phyloP scores from a whole-genome alignment of 352 stramenopile genomes.

The Phytophthora syringae region DNA sequence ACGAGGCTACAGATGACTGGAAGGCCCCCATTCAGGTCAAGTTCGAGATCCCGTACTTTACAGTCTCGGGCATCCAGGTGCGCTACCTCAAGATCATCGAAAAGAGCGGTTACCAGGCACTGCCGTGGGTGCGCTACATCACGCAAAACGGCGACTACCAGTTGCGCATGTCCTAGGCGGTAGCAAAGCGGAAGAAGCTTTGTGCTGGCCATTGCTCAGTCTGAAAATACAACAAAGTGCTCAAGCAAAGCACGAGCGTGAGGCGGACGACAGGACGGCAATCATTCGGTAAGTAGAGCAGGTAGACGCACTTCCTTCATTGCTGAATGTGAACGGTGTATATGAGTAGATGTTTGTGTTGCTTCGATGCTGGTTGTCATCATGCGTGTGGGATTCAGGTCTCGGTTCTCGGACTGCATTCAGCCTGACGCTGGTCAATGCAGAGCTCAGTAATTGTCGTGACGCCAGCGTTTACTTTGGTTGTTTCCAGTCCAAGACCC shows the following conservation, averaged over 20 bases:
- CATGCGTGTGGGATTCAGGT: conserved; percentile 2
- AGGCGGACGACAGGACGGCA: conserved; percentile 9
- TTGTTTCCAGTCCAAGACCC: conserved; percentile 15
- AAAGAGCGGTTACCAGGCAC: conserved; percentile 98
- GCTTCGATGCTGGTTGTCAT: conserved; percentile 5
- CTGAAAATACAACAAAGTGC: conserved; percentile 22
- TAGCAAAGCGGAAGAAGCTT: conserved; percentile 12
- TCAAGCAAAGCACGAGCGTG: conserved; percentile 21
- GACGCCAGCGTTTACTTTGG: conserved; percentile 11
- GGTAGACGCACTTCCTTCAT: conserved; percentile 33
- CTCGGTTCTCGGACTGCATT: neutral
- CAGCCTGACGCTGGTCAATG: no score
- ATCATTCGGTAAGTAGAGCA: conserved; percentile 40
- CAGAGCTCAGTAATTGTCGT: conserved; percentile 16
- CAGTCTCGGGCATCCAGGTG: conserved; percentile 98
- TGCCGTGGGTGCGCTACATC: conserved; percentile 99
- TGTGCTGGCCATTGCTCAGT: conserved; percentile 17
- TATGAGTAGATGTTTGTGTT: conserved; percentile 34
- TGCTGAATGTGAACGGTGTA: conserved; percentile 43
- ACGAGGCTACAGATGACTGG: conserved; percentile 89
- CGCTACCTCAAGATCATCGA: conserved; percentile 99
- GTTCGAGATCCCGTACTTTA: conserved; percentile 97
- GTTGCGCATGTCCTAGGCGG: conserved; percentile 97
- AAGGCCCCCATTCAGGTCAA: conserved; percentile 95
- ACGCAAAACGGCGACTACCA: conserved; percentile 99